Evolutionary conservation across 108 stramenopile genomes (phyloP), one percentile per base, ranked within the genome.

Genomic region (Stephanodiscus triporus): DNA sequence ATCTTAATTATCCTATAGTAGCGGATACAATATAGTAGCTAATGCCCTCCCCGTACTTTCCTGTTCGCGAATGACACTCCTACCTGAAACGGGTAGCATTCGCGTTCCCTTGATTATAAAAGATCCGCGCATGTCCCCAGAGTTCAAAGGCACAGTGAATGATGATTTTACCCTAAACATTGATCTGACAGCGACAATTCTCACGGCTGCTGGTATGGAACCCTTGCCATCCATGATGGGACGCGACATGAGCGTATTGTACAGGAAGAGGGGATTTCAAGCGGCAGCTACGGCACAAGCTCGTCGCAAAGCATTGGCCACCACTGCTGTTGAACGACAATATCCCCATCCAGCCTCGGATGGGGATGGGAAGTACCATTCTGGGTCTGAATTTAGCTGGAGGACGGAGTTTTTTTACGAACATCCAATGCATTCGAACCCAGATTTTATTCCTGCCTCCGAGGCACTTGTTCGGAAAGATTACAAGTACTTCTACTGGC

Each of bases 401-500:
- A 76, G 92, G 17, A 77, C 86, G 26, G 92, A 93, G 57, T 93
- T 88, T 72, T 93, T 88, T 53, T 93, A 93, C 51, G 92, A 93
- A 62, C 75, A 83, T 63, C 86, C 88, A 0, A 73, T 84, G 78
- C 71, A 83, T 47, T 65, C 63, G 53, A 80, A 84, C 71, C 78
- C 66, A 32, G 55, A 79, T 16, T 73, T 79, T 32, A 90, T 94
- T 32, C 91, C 91, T 56, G 86, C 90, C 29, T 80, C 78, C 9
- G 84, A 89, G 67, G 94, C 94, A 14, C 75, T 95, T 24, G 87
- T 95, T 20, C 86, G 88, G 10, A 92, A 95, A 62, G 73, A 87
- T 51, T 84, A 64, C 66, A 89, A 89, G 76, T 92, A 90, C 73
- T 87, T 95, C 30, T 83, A 84, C 42, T 95, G 94, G 94, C 91